Evolutionary conservation across 2,329 filamentous ascomycete genomes (phyloP).

Genomic region (Ceratocystiopsis brevicomis): DNA sequence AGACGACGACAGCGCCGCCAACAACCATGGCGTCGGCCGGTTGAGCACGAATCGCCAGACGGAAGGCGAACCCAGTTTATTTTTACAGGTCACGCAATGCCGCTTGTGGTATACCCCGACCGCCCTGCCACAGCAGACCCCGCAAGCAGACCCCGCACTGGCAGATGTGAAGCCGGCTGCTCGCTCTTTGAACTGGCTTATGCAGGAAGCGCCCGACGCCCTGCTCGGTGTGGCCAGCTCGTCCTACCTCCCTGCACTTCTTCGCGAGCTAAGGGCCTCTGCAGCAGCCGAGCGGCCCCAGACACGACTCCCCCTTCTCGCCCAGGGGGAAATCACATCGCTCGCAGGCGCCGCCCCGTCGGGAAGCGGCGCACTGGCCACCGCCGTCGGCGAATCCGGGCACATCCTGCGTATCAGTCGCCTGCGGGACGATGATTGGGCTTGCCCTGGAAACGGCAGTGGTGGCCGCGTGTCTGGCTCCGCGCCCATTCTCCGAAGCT

Average conservation of each 20-base stretch:
- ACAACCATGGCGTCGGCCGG: not conserved
- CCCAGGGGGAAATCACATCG: constrained; percentile 35
- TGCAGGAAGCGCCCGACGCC: constrained; percentile 31
- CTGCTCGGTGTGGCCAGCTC: constrained; percentile 19
- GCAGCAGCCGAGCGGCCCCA: constrained; percentile 4
- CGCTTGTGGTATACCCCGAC: constrained; percentile 13
- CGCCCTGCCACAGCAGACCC: not conserved
- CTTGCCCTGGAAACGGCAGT: constrained; percentile 29
- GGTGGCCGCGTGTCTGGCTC: too few species aligned
- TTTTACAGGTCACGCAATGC: constrained; percentile 13
- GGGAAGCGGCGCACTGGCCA: constrained; percentile 23
- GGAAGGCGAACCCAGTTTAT: constrained; percentile 5
- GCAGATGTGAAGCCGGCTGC: too few species aligned
- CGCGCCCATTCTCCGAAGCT: too few species aligned
- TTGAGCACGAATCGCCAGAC: constrained; percentile 4
- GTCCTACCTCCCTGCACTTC: constrained; percentile 14
- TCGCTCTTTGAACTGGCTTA: constrained; percentile 24
- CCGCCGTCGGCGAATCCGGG: constrained; percentile 35
- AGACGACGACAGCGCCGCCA: constrained; percentile 12
- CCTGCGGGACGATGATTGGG: constrained; percentile 30
- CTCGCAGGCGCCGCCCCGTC: constrained; percentile 11
- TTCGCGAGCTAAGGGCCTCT: constrained; percentile 17
- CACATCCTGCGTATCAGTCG: constrained; percentile 37
- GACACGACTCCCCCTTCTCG: constrained; percentile 23
- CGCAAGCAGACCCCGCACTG: too few species aligned